A percentile compares a stretch with the other conserved stretches of the same genome.
Evolutionary conservation across 2,329 filamentous ascomycete genomes (phyloP).

Genomic region (Colletotrichum chlorophyti): DNA sequence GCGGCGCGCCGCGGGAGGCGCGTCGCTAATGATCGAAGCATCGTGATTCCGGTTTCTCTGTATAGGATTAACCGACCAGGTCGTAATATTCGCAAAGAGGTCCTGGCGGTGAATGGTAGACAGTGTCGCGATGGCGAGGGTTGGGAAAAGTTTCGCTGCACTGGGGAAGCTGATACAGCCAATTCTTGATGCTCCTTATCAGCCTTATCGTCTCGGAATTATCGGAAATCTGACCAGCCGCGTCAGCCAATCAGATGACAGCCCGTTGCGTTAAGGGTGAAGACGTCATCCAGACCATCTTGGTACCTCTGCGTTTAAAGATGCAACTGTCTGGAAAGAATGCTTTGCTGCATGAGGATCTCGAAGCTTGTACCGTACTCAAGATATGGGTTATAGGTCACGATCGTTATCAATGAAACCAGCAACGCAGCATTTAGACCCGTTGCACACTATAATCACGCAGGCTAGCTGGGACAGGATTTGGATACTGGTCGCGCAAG

Average conservation of each 20-base stretch:
- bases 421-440: too few relatives aligned
- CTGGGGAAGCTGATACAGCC: neutral
- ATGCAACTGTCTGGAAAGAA: too few relatives aligned
- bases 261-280: neutral
- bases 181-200: constrained; percentile 18
- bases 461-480: too few relatives aligned
- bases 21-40: constrained; percentile 30
- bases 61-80: neutral
- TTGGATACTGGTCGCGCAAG: too few relatives aligned
- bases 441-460: too few relatives aligned
- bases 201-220: constrained; percentile 15
- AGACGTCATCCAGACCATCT: constrained; percentile 30
- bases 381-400: too few relatives aligned
- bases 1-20: constrained; percentile 25
- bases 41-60: neutral
- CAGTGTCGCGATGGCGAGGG: constrained; percentile 9
- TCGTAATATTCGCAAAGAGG: neutral
- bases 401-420: too few relatives aligned
- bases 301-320: too few relatives aligned
- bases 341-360: too few relatives aligned
- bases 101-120: constrained; percentile 2
- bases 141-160: constrained; percentile 22
- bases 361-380: too few relatives aligned
- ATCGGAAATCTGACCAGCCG: neutral
- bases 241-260: constrained; percentile 6